These are phyloP conservation scores for Murraya koenigii DNA, from an alignment of 345 rosid genomes.

Conservation along the genomic window DNA sequence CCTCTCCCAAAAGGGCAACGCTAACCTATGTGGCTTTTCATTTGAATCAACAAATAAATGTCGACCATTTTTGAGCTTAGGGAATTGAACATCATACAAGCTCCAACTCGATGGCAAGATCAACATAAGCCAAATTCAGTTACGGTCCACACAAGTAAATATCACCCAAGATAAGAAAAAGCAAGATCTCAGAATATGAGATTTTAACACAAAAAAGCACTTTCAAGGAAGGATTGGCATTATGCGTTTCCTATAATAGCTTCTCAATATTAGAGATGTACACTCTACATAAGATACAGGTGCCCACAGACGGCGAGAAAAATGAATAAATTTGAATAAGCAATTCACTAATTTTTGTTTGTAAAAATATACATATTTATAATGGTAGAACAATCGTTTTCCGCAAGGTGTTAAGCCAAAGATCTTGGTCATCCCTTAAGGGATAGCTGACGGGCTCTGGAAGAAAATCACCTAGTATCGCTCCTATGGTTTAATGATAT, in stretches of 20 bases:
- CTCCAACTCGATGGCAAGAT: not conserved
- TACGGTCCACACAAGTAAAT: not conserved
- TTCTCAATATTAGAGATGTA: constrained; percentile 19
- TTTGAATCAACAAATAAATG: not conserved
- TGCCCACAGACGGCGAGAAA: constrained; percentile 31
- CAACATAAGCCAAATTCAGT: not conserved
- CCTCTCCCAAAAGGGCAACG: not conserved
- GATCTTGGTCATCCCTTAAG: not conserved
- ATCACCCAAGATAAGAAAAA: not conserved
- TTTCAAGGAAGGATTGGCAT: not conserved
- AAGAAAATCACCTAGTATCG: constrained; percentile 1
- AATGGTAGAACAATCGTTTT: constrained; percentile 1
- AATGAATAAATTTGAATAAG: constrained; percentile 41
- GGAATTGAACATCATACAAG: not conserved
- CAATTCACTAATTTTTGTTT: constrained; percentile 6
- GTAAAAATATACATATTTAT: constrained; percentile 20
- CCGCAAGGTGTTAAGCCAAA: not conserved
- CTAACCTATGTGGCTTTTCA: not conserved
- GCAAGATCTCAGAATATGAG: not conserved
- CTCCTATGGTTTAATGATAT: constrained; percentile 2
- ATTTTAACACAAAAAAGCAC: not conserved
- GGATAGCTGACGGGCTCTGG: not conserved
- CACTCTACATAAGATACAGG: constrained; percentile 25
- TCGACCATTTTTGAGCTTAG: not conserved
- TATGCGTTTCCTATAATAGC: constrained; percentile 2